These are phyloP conservation scores for Umbilicaria muhlenbergii DNA, from an alignment of 495 filamentous ascomycete species.

Conservation along the genomic window DNA sequence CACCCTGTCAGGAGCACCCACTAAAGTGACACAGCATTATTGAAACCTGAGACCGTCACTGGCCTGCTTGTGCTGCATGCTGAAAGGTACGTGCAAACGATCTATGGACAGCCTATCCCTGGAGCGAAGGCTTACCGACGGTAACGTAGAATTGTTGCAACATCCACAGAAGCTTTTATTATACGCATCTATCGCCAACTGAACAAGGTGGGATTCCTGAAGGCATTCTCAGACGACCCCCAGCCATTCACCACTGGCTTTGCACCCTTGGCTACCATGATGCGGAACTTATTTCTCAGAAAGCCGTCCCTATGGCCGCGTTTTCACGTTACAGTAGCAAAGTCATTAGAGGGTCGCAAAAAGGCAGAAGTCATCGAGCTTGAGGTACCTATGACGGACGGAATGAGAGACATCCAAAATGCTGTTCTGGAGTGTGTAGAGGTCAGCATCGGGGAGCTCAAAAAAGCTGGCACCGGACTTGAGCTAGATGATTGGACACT, in stretches of 20 bases:
- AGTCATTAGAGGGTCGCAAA: conserved; percentile 75
- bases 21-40: conserved; percentile 31
- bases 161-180: conserved; percentile 88
- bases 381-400: conserved; percentile 90
- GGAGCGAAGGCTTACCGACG: background rate
- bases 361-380: conserved; percentile 96
- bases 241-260: conserved; percentile 87
- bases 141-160: conserved; percentile 52
- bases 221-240: conserved; percentile 90
- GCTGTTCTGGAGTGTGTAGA: conserved; percentile 95
- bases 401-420: conserved; percentile 85
- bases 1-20: background rate
- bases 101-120: background rate
- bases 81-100: conserved; percentile 37
- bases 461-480: conserved; percentile 72
- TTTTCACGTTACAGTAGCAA: conserved; percentile 82
- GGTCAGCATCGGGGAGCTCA: conserved; percentile 78
- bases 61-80: conserved; percentile 82
- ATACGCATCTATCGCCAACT: conserved; percentile 82
- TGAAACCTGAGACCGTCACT: conserved; percentile 73
- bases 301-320: conserved; percentile 85
- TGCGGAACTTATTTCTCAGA: conserved; percentile 82
- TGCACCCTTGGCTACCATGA: conserved; percentile 75
- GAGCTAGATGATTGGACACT: conserved; percentile 98
- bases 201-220: conserved; percentile 86